These are phyloP conservation scores for Cladosporium sp. DNA, from an alignment of 2,329 filamentous ascomycete genomes.

Conservation along the genomic window DNA sequence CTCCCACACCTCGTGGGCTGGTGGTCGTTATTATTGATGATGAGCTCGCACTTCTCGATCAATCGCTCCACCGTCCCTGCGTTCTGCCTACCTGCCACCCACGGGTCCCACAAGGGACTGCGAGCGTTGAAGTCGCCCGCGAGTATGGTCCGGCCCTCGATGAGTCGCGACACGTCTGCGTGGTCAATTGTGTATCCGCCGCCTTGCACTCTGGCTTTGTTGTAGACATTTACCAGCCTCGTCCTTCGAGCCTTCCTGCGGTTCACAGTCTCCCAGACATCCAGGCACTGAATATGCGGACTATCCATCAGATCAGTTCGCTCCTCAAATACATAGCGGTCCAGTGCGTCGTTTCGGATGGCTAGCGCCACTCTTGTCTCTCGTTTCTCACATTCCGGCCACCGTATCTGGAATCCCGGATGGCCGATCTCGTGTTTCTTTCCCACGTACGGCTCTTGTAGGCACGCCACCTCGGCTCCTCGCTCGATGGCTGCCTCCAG, in stretches of 20 bases:
- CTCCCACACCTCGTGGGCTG: neutral
- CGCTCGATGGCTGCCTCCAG: no score
- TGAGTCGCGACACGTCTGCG: neutral
- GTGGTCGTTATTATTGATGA: neutral
- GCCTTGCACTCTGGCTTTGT: neutral
- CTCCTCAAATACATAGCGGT: neutral
- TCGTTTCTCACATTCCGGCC: neutral
- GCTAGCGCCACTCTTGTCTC: neutral
- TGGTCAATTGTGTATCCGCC: neutral
- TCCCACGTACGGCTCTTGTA: no score
- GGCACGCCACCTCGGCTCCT: no score
- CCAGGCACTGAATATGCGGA: neutral
- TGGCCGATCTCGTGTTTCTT: neutral
- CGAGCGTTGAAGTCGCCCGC: neutral
- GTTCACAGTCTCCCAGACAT: neutral
- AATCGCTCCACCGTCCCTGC: neutral
- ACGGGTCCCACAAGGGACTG: neutral
- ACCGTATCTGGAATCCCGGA: neutral
- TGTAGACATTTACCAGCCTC: neutral
- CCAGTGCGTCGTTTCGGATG: neutral
- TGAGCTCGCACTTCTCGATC: neutral
- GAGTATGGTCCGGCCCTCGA: neutral
- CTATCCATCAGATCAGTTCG: neutral
- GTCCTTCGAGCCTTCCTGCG: neutral
- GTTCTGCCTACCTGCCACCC: neutral